Percentiles rank a stretch among this genome's conserved stretches.
These are phyloP conservation scores for Clathrus columnatus DNA, from an alignment of 768 basidiomycete genomes.

Conservation along the genomic window DNA sequence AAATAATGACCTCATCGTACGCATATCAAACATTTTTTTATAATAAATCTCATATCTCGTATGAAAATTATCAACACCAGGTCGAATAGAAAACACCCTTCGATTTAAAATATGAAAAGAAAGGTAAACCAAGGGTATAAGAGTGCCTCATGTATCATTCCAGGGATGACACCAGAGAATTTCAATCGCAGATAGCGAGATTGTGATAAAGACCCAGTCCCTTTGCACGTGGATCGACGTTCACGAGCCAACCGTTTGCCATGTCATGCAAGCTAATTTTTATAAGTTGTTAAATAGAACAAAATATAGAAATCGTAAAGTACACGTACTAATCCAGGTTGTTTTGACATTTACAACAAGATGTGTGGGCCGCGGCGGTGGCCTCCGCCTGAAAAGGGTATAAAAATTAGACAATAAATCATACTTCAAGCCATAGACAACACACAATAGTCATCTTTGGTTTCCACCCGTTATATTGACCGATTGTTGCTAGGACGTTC, in stretches of 20 bases:
- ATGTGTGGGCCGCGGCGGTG: slow-evolving; percentile 43
- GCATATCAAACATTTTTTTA: too few species aligned
- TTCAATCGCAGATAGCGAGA: slow-evolving; percentile 30
- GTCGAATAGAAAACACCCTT: background rate
- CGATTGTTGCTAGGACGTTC: slow-evolving; percentile 49
- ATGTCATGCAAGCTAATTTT: slow-evolving; percentile 50
- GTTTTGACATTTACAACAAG: slow-evolving; percentile 68
- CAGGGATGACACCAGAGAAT: background rate
- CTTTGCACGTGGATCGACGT: slow-evolving; percentile 37
- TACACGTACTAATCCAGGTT: slow-evolving; percentile 81
- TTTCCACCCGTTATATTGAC: slow-evolving; percentile 72
- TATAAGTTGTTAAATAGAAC: background rate
- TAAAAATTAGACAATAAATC: slow-evolving; percentile 2
- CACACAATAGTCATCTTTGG: slow-evolving; percentile 49
- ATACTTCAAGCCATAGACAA: background rate
- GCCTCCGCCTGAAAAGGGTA: slow-evolving; percentile 34
- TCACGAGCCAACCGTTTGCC: slow-evolving; percentile 63
- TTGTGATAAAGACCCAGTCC: slow-evolving; percentile 63
- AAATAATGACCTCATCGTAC: too few species aligned
- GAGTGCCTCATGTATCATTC: too few species aligned
- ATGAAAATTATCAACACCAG: background rate
- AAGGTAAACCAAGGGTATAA: background rate
- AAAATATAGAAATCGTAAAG: background rate
- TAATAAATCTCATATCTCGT: background rate
- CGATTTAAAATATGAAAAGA: background rate